A percentile compares a stretch with the other conserved stretches of the same genome.
phyloP scores from a whole-genome alignment of 2,329 filamentous ascomycete species.

The Botrytis byssoidea region DNA sequence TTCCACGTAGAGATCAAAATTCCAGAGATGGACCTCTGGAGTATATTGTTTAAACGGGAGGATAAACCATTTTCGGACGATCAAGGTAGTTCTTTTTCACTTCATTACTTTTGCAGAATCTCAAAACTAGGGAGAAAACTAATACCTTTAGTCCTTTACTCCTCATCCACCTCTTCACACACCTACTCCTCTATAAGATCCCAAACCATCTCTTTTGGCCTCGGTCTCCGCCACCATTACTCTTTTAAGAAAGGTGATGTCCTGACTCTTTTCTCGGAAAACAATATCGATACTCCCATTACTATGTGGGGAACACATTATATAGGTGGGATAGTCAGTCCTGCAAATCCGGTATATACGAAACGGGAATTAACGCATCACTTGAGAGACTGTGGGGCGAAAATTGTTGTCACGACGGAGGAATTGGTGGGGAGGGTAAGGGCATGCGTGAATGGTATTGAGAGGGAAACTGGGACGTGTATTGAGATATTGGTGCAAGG shows the following conservation, averaged over 20 bases:
- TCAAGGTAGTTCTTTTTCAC: neutral
- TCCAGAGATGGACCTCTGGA: neutral
- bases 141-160: neutral
- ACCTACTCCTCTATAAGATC: neutral
- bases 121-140: neutral
- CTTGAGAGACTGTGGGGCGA: conserved; percentile 13
- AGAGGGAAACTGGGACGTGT: neutral
- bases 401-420: conserved; percentile 49
- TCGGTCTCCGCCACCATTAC: conserved; percentile 41
- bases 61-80: neutral
- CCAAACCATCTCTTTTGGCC: conserved; percentile 3
- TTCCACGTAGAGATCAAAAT: neutral
- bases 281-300: conserved; percentile 55
- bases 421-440: conserved; percentile 40
- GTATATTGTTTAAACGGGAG: neutral
- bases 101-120: neutral
- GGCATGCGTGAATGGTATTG: neutral
- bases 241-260: conserved; percentile 49
- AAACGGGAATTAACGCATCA: conserved; percentile 41
- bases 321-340: conserved; percentile 52
- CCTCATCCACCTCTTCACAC: neutral
- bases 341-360: conserved; percentile 53
- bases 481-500: neutral
- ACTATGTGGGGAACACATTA: conserved; percentile 55
- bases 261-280: conserved; percentile 53